Conservation (phyloP, 345 rosid genomes). For the Rhizophora apiculata region DNA sequence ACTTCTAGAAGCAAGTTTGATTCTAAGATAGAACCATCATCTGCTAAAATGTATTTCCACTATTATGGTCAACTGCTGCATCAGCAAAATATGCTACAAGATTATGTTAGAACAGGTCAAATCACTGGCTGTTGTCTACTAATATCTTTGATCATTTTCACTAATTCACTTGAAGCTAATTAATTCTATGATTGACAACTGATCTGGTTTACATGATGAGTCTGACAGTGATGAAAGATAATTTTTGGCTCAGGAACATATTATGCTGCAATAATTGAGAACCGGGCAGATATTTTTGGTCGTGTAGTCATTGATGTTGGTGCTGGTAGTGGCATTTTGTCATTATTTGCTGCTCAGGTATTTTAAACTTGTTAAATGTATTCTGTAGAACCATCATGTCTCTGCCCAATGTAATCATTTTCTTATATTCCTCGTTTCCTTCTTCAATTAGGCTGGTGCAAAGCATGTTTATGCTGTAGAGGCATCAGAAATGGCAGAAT, state of each 20-base stretch:
- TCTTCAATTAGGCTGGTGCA: conserved; percentile 82
- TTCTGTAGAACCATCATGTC: background rate
- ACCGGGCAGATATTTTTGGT: conserved; percentile 81
- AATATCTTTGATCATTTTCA: conserved; percentile 6
- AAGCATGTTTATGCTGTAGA: conserved; percentile 99
- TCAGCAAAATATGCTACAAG: conserved; percentile 98
- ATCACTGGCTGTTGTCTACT: conserved; percentile 10
- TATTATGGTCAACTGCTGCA: conserved; percentile 94
- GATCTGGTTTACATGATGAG: conserved; percentile 1
- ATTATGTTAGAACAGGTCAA: conserved; percentile 97
- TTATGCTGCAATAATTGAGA: conserved; percentile 96
- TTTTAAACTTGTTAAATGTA: background rate
- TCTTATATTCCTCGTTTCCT: conserved; percentile 7
- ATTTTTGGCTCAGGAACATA: conserved; percentile 69
- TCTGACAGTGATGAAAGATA: background rate
- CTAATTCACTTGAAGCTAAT: background rate
- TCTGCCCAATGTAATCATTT: conserved; percentile 1
- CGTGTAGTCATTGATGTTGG: conserved; percentile 97
- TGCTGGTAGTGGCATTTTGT: conserved; percentile 98
- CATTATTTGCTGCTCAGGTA: conserved; percentile 99
- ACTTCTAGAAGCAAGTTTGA: conserved; percentile 74
- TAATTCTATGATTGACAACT: background rate
- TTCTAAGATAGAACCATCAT: conserved; percentile 78
- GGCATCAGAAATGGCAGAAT: conserved; percentile 99
- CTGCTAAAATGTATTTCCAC: conserved; percentile 98